Base-by-base conservation (phyloP, 1,284 basidiomycete species). In the Puccinia horiana region DNA sequence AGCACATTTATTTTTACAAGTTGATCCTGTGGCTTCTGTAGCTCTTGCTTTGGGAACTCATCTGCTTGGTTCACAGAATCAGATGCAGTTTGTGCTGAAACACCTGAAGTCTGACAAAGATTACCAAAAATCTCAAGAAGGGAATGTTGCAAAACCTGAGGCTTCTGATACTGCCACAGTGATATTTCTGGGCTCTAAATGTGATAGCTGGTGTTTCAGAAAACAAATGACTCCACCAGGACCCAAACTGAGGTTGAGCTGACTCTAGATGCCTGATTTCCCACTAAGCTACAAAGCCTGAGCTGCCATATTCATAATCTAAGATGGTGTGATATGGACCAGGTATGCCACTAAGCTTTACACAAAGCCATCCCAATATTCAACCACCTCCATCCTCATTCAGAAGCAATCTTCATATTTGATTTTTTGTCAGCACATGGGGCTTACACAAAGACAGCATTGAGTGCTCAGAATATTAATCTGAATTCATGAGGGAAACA, bases 401-500 rank as follows among this genome's bases (percentile, higher is more conserved):
- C 4, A 14, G 58, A 77, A 14, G 58, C 56, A 42, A 56, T 77
- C 4, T 77, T 67, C 44, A 23, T 77, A 0, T 77, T 77, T 77
- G 76, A 77, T 65, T 77, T 56, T 32, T 77, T 40, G 0, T 77
- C 61, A 8, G 58, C 61, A 4, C 76, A 77, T 67, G 35, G 42
- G 9, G 35, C 54, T 65, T 63, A 61, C 20, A 23, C 52, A 29
- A 18, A 49, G 4, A 29, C 14, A 26, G 76, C 76, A 14, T 56
- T 77, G 18, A 20, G 20, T 26, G 23, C 35, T 26, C 76, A 77
- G 18, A 77, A 67, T 14, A 77, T 77, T 54, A 76, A 76, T 76
- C 56, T 76, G 5, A 29, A 14, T 2, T 1, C 58, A 4, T 54
- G 75, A 26, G 61, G 44, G 23, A 77, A 77, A 61, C 37, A 77